Conservation (phyloP, 768 basidiomycete genomes). For the Termitomyces titanicus region DNA sequence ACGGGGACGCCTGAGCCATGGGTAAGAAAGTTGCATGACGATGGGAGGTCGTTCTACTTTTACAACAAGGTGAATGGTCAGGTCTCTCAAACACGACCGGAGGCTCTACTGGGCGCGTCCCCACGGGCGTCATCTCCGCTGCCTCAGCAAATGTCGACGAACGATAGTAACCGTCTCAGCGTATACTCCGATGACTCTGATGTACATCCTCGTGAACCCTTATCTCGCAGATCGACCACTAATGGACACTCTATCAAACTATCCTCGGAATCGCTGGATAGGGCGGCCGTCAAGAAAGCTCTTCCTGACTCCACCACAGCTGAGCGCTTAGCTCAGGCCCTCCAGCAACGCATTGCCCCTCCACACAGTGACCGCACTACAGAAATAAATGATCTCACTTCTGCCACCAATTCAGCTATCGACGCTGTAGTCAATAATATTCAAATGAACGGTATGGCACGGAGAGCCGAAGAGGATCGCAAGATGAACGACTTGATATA, state of each 20-base stretch:
- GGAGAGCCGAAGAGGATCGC: constrained; percentile 50
- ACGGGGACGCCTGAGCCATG: constrained; percentile 77
- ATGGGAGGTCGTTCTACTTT: constrained; percentile 79
- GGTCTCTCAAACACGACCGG: constrained; percentile 68
- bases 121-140: constrained; percentile 17
- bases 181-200: constrained; percentile 82
- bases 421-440: constrained; percentile 60
- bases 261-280: constrained; percentile 6
- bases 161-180: constrained; percentile 46
- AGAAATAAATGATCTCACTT: constrained; percentile 44
- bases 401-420: constrained; percentile 56
- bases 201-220: constrained; percentile 46
- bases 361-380: constrained; percentile 55
- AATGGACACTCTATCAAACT: constrained; percentile 22
- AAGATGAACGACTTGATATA: constrained; percentile 62
- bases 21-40: constrained; percentile 76
- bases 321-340: constrained; percentile 61
- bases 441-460: constrained; percentile 38
- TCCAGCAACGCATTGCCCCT: constrained; percentile 59
- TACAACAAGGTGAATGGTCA: constrained; percentile 67
- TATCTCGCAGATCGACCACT: constrained; percentile 22
- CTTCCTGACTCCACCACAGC: constrained; percentile 56
- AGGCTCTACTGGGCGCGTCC: constrained; percentile 19
- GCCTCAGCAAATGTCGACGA: constrained; percentile 26
- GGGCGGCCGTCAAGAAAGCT: constrained; percentile 16